Base-by-base conservation (phyloP, 768 basidiomycete species). In the Leccinum aurantiacum region DNA sequence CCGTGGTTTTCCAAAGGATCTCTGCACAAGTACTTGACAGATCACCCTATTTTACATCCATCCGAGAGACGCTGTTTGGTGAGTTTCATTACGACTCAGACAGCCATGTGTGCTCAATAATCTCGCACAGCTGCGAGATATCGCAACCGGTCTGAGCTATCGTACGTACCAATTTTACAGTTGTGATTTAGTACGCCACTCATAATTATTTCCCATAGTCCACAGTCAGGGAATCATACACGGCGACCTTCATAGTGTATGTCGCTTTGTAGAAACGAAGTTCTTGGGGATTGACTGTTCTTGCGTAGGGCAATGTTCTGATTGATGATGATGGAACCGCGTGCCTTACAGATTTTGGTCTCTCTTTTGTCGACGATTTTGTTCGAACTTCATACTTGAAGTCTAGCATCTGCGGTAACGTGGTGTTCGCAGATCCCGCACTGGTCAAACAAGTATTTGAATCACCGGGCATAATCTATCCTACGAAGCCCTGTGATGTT, bases 281-380 rank as follows among this genome's bases (percentile, higher is more conserved):
- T 35, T 55, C 24, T n/a, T 5, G 41, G 41, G 41, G 2, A 37
- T 35, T 58, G 37, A 57, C 10, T 22, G 17, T 44, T 47, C 46
- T 14, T 48, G 15, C 10, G 22, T 29, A 71, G 72, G 70, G 54
- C 15, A 83, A 84, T 59, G 76, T 84, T 53, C 71, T 84, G 25
- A 73, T 84, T 13, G 74, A 75, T 8, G 72, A 69, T 6, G 35
- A 70, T 4, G 73, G 73, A 17, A 68, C 73, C 13, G 82, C 82
- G 13, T 78, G 78, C 52, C 69, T 83, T 6, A 76, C 80, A 2
- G 82, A 83, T 63, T 83, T 83, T 60, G 82, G 82, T 6, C 71
- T 81, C 17, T 71, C 70, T 2, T 25, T 71, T 17, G 52, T 60
- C 56, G 56, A 17, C 4, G 74, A 75, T 25, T 70, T 74, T 25